A percentile compares a stretch with the other conserved stretches of the same genome.
phyloP scores from a whole-genome alignment of 1,139 yeast genomes.

The Nadsonia commutata region DNA sequence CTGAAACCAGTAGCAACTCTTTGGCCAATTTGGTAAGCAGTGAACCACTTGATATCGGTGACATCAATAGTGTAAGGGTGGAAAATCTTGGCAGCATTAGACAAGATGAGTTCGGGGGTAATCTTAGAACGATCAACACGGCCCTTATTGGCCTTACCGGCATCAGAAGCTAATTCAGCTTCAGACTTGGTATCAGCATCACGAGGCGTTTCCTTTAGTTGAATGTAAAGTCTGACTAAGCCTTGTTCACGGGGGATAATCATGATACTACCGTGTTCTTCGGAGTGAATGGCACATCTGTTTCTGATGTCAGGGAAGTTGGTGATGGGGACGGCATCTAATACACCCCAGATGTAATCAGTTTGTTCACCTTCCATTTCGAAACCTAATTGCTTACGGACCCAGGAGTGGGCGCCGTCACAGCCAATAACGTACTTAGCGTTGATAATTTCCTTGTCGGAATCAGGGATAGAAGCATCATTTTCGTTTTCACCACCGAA shows the following conservation, averaged over 20 bases:
- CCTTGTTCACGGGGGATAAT: conserved; percentile 26
- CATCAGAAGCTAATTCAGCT: conserved; percentile 4
- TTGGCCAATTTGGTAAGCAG: conserved; percentile 28
- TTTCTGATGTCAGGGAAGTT: conserved; percentile 27
- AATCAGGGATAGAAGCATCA: conserved; percentile 1
- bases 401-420: conserved; percentile 29
- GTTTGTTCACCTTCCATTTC: conserved; percentile 26
- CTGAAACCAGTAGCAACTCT: conserved; percentile 22
- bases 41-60: conserved; percentile 24
- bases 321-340: conserved; percentile 26
- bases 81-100: conserved; percentile 22
- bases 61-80: conserved; percentile 23
- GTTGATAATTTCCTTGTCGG: conserved; percentile 12
- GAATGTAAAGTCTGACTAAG: conserved; percentile 24
- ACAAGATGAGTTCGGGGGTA: conserved; percentile 21
- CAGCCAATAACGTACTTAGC: conserved; percentile 26
- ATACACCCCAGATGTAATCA: conserved; percentile 27
- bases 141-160: conserved; percentile 10
- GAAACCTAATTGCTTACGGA: conserved; percentile 20
- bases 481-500: conserved; percentile 20
- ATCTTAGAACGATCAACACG: conserved; percentile 21
- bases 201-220: conserved; percentile 20
- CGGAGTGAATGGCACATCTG: conserved; percentile 25
- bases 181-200: conserved; percentile 10
- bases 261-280: conserved; percentile 23